Conservation (phyloP, 2,329 filamentous ascomycete genomes). For the Gaeumannomyces tritici region DNA sequence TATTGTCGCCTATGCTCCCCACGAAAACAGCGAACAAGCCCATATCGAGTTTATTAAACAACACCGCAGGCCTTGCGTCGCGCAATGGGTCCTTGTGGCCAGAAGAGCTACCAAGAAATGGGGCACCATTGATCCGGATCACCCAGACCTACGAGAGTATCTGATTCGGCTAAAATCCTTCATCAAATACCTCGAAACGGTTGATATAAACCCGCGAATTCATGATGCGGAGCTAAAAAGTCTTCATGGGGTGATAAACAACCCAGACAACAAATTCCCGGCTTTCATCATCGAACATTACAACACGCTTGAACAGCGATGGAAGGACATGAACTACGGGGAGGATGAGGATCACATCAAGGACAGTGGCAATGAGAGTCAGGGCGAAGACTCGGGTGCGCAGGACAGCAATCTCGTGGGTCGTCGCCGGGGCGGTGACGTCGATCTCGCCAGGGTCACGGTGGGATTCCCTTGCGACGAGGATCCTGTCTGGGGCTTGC, state of each 20-base stretch:
- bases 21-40: background rate
- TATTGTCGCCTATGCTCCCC: background rate
- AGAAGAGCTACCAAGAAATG: background rate
- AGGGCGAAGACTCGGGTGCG: background rate
- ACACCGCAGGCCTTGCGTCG: background rate
- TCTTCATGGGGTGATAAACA: background rate
- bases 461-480: constrained; percentile 9
- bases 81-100: background rate
- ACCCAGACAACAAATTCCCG: background rate
- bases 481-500: constrained; percentile 19
- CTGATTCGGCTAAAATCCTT: constrained; percentile 1
- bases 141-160: background rate
- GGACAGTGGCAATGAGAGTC: background rate
- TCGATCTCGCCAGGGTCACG: background rate
- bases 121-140: background rate
- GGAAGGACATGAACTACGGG: background rate
- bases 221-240: background rate
- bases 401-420: no score
- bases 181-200: background rate
- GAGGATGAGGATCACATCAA: background rate
- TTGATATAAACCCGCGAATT: background rate
- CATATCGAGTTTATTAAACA: background rate
- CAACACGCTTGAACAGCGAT: background rate
- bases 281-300: background rate
- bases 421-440: background rate